Conservation (phyloP, 1,139 yeast species). For the Hemisphaericaspora subhashii region DNA sequence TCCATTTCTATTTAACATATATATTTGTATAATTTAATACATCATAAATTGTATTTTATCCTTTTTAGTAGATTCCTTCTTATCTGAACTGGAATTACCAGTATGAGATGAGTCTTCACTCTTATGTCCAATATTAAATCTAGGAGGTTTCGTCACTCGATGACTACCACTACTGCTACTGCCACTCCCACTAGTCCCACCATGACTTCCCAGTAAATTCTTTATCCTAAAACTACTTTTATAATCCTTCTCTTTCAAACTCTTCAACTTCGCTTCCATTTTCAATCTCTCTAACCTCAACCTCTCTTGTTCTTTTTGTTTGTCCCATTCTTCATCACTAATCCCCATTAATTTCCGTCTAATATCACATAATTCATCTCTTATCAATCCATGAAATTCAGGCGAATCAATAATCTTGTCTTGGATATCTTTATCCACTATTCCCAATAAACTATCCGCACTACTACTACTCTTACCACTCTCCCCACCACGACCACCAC, state of each 20-base stretch:
- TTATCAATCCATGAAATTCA: conserved; percentile 36
- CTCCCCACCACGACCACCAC: conserved; percentile 11
- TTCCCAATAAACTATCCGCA: conserved; percentile 25
- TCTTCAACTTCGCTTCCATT: conserved; percentile 12
- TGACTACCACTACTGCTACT: conserved; percentile 12
- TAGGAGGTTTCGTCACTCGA: conserved; percentile 31
- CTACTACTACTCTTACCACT: conserved; percentile 10
- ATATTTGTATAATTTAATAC: conserved; percentile 11
- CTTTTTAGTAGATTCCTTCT: conserved; percentile 9
- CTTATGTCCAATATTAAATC: conserved; percentile 25
- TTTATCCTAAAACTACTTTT: conserved; percentile 32
- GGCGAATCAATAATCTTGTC: conserved; percentile 48
- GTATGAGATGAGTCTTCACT: background rate
- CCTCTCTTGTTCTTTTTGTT: conserved; percentile 14
- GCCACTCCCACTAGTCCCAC: background rate
- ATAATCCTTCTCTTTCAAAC: conserved; percentile 17
- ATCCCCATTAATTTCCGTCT: conserved; percentile 35
- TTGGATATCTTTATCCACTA: conserved; percentile 48
- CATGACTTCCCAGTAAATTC: conserved; percentile 16
- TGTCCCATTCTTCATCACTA: conserved; percentile 41
- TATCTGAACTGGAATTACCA: too few relatives aligned
- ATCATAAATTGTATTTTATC: conserved; percentile 17
- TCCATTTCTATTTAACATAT: background rate
- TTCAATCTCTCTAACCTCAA: conserved; percentile 10
- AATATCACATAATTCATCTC: conserved; percentile 36